Conservation (phyloP, 177 flowering plant species). For the Vitis hybrid region DNA sequence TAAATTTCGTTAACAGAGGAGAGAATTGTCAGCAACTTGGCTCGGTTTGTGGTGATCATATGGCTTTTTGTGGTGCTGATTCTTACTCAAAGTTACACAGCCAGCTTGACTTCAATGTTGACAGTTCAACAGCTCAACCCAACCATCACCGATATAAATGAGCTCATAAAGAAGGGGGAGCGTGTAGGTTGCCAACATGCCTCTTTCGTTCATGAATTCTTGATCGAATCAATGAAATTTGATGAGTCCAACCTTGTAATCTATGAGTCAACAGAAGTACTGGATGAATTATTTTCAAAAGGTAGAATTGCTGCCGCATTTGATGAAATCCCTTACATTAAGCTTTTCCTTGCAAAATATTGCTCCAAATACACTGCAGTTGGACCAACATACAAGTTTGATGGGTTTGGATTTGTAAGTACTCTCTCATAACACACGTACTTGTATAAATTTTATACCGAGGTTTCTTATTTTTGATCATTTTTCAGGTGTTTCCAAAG, state of each 20-base stretch:
- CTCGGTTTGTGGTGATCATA: constrained; percentile 40
- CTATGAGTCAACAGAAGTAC: constrained; percentile 17
- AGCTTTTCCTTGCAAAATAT: too few species aligned
- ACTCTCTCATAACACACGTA: too few species aligned
- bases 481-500: too few species aligned
- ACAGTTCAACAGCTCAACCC: constrained; percentile 45
- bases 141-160: constrained; percentile 26
- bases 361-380: too few species aligned
- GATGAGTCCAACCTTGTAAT: constrained; percentile 15
- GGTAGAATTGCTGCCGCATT: constrained; percentile 33
- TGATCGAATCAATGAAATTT: constrained; percentile 12
- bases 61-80: constrained; percentile 51
- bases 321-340: constrained; percentile 18
- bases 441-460: too few species aligned
- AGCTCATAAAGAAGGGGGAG: constrained; percentile 24
- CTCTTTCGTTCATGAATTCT: constrained; percentile 13
- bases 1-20: constrained; percentile 2
- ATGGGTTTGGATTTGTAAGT: too few species aligned
- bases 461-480: too few species aligned
- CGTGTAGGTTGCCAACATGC: constrained; percentile 29
- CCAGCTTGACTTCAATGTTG: constrained; percentile 42
- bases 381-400: too few species aligned
- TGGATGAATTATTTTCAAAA: constrained; percentile 18
- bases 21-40: constrained; percentile 34
- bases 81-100: constrained; percentile 49